Evolutionary conservation across 139 green algal species (phyloP), one percentile per base, ranked within the genome.

Genomic region (Coelastrella sp.): DNA sequence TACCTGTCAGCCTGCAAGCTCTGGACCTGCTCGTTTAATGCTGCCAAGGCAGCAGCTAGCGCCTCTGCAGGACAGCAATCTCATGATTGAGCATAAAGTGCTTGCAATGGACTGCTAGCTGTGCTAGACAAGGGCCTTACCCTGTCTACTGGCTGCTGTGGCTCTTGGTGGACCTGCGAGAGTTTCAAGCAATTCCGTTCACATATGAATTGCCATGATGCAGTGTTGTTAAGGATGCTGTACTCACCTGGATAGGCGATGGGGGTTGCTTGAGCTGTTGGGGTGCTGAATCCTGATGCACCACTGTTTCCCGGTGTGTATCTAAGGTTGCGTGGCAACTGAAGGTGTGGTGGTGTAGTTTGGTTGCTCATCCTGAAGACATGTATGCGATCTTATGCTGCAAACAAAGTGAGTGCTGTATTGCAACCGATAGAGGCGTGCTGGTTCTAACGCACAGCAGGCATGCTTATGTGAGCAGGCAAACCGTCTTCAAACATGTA

Each of bases 261-360:
- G 50, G 35, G 71, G 60, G 43, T 37, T 79, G 30, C 41, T 50
- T 79, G 71, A 38, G 71, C 48, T 43, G 71, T 48, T 25, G 21
- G 71, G 60, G 75, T 68, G 35, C 50, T 69, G 75, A 41, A 53
- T 27, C 73, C 48, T 45, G 73, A 66, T n/a, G 40, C 50, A 51
- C 32, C 75, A 50, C 75, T 82, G 75, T 51, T 82, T 41, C 62
- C 62, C 21, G 75, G 51, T 15, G 75, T 82, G 71, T 79, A 79
- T 27, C 62, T 41, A 41, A 79, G n/a, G 4, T 32, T 79, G 19
- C 53, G 27, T 32, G 53, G 7, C 21, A 64, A 21, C 21, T 64
- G 53, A 5, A 64, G 53, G 6, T 19, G 30, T 64, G 53, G 19
- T n/a, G 53, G 53, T 64, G 53, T 64, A 27, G 11, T 9, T 3